Evolutionary conservation across 129 eudicot species (phyloP).

Genomic region (Centella asiatica): DNA sequence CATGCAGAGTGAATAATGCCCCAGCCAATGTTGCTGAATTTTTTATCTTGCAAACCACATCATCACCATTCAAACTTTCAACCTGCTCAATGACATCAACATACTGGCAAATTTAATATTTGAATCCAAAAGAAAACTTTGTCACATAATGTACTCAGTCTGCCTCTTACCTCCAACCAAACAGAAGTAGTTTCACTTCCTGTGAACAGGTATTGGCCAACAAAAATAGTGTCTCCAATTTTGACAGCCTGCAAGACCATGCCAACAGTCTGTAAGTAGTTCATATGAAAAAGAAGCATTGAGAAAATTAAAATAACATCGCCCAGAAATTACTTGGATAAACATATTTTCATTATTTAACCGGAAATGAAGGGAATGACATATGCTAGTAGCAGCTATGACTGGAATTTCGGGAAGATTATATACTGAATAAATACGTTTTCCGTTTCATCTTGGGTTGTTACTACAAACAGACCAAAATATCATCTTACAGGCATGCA

Average conservation of each 20-base stretch:
- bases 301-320: not conserved
- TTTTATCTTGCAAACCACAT: constrained; percentile 69
- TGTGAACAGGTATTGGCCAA: constrained; percentile 88
- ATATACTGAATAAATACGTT: too few species aligned
- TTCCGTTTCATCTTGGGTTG: too few species aligned
- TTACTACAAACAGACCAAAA: not conserved
- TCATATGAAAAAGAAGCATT: not conserved
- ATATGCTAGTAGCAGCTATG: too few species aligned
- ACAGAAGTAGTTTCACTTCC: constrained; percentile 98
- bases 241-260: constrained; percentile 61
- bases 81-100: constrained; percentile 84
- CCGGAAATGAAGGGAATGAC: not conserved
- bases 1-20: constrained; percentile 70
- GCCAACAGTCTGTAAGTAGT: constrained; percentile 1
- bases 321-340: not conserved
- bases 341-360: not conserved
- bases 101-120: not conserved
- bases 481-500: too few species aligned
- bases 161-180: constrained; percentile 74
- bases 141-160: not conserved
- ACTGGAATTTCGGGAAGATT: too few species aligned
- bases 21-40: constrained; percentile 80
- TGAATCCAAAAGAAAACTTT: constrained; percentile 4
- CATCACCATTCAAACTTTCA: constrained; percentile 47
- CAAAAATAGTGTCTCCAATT: constrained; percentile 87